A percentile compares a stretch with the other conserved stretches of the same genome.
phyloP scores from a whole-genome alignment of 495 filamentous ascomycete genomes.

The Staphylotrichum tortipilum region DNA sequence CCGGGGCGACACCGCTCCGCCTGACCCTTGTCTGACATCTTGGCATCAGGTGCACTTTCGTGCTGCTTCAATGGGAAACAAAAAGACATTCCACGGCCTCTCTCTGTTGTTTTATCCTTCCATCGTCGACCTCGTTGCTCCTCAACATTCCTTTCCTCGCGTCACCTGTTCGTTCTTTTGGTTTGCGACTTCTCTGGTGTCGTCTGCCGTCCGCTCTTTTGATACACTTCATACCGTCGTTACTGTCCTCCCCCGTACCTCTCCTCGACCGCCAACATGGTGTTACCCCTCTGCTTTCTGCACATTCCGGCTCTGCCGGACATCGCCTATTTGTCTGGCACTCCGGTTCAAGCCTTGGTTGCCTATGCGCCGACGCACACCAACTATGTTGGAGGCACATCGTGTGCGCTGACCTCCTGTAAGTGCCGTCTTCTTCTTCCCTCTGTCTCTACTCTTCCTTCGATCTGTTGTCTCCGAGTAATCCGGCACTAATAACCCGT shows the following conservation, averaged over 20 bases:
- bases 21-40: no score
- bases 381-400: constrained; percentile 6
- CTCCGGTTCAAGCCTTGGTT: background rate
- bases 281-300: background rate
- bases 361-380: constrained; percentile 5
- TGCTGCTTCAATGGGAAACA: no score
- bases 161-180: background rate
- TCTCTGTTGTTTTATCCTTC: background rate
- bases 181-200: background rate
- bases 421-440: no score
- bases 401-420: background rate
- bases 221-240: background rate
- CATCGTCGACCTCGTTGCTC: background rate
- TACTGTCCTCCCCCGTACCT: background rate
- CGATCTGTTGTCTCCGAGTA: no score
- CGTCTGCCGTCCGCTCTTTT: constrained; percentile 7
- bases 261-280: background rate
- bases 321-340: background rate
- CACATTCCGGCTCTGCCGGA: constrained; percentile 5
- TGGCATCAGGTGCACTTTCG: no score
- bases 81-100: background rate
- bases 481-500: no score
- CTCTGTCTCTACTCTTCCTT: no score
- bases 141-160: background rate
- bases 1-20: no score